A percentile compares a stretch with the other conserved stretches of the same genome.
Conservation (phyloP, 1,284 basidiomycete genomes). For the Marasmius tenuissimus region DNA sequence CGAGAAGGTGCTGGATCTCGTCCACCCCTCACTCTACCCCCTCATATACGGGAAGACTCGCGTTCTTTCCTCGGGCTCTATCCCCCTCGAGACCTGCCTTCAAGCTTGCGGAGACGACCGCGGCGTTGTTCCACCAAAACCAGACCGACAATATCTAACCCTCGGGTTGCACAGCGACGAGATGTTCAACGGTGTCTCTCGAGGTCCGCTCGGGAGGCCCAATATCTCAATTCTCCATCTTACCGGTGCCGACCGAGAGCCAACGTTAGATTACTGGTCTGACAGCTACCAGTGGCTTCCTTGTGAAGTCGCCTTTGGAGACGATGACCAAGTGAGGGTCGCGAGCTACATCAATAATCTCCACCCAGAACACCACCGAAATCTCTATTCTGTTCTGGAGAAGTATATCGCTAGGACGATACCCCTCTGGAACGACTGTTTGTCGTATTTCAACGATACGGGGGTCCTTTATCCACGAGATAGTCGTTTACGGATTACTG, state of each 20-base stretch:
- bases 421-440: constrained; percentile 34
- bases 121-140: background rate
- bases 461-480: background rate
- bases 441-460: constrained; percentile 18
- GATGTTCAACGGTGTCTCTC: background rate
- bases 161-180: background rate
- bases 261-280: constrained; percentile 14
- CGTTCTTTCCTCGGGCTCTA: constrained; percentile 41
- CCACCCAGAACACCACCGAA: constrained; percentile 25
- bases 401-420: constrained; percentile 29
- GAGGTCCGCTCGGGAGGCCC: background rate
- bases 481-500: no score
- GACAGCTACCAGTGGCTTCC: constrained; percentile 38
- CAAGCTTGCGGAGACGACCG: background rate
- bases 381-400: constrained; percentile 31
- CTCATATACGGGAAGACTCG: constrained; percentile 33
- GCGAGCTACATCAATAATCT: constrained; percentile 36
- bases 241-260: background rate
- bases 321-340: constrained; percentile 14
- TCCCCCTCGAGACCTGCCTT: constrained; percentile 1
- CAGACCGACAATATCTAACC: background rate
- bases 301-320: constrained; percentile 26
- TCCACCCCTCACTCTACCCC: background rate
- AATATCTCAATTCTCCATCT: background rate
- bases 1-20: constrained; percentile 41